These are phyloP conservation scores for Solanum ahanhuiri DNA, from an alignment of 257 asterid species.

Conservation along the genomic window DNA sequence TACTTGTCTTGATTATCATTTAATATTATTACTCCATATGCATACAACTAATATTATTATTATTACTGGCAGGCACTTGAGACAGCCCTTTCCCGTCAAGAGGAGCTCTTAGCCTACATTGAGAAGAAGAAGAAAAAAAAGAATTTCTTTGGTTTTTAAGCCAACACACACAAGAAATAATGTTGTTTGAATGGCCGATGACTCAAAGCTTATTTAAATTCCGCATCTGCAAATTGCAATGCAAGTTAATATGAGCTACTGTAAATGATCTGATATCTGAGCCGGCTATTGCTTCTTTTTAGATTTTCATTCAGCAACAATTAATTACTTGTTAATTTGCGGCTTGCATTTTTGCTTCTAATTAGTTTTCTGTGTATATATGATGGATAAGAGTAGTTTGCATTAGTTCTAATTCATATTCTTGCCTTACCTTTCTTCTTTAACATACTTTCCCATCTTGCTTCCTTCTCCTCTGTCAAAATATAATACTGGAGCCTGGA, in stretches of 20 bases:
- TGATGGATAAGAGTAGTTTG: not conserved
- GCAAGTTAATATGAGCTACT: not conserved
- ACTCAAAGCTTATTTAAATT: not conserved
- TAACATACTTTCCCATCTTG: not conserved
- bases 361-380: not conserved
- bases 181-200: conserved; percentile 1
- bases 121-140: conserved; percentile 90
- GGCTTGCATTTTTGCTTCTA: not conserved
- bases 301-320: not conserved
- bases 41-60: not conserved
- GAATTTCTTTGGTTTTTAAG: conserved; percentile 73
- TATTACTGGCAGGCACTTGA: conserved; percentile 51
- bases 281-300: not conserved
- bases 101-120: conserved; percentile 59
- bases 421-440: not conserved
- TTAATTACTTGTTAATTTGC: not conserved
- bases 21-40: not conserved
- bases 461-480: not conserved
- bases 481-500: not conserved
- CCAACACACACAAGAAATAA: not conserved
- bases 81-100: conserved; percentile 54
- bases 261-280: not conserved
- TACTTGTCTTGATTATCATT: not conserved
- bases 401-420: not conserved
- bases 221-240: not conserved